phyloP scores from a whole-genome alignment of 306 rosid genomes.

The Styphnolobium japonicum region DNA sequence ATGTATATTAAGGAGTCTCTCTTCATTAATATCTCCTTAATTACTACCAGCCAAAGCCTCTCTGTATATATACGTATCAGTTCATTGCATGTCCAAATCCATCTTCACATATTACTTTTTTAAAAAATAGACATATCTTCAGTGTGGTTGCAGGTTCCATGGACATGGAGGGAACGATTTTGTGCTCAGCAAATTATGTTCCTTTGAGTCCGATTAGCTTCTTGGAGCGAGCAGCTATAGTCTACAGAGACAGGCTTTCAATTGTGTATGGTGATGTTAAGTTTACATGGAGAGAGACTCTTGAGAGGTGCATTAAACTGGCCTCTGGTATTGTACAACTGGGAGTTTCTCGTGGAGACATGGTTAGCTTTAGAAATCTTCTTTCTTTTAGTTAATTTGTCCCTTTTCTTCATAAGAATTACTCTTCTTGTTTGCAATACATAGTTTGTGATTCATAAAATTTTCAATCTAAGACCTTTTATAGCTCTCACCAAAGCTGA shows the following conservation, averaged over 20 bases:
- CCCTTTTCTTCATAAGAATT: too few relatives aligned
- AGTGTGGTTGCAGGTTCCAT: neutral
- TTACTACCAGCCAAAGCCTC: too few relatives aligned
- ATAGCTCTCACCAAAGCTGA: too few relatives aligned
- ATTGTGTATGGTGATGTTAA: constrained; percentile 39
- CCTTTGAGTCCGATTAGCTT: constrained; percentile 61
- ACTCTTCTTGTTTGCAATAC: too few relatives aligned
- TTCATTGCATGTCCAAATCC: too few relatives aligned
- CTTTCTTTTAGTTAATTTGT: neutral
- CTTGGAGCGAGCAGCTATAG: constrained; percentile 52
- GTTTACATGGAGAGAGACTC: constrained; percentile 52
- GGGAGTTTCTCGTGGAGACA: constrained; percentile 44
- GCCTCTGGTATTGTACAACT: constrained; percentile 43
- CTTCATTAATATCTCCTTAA: too few relatives aligned
- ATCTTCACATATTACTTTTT: too few relatives aligned
- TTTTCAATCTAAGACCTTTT: too few relatives aligned
- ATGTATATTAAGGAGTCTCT: too few relatives aligned
- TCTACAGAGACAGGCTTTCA: constrained; percentile 46
- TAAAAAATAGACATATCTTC: too few relatives aligned
- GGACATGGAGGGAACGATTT: constrained; percentile 46
- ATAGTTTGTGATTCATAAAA: too few relatives aligned
- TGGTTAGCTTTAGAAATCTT: constrained; percentile 24
- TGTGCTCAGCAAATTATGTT: constrained; percentile 46
- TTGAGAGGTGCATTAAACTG: constrained; percentile 49
- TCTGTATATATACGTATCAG: too few relatives aligned